Percentiles rank a stretch among this genome's conserved stretches.
Evolutionary conservation across 108 stramenopile species (phyloP).

Genomic region (Pseudonitzschia multiseries): DNA sequence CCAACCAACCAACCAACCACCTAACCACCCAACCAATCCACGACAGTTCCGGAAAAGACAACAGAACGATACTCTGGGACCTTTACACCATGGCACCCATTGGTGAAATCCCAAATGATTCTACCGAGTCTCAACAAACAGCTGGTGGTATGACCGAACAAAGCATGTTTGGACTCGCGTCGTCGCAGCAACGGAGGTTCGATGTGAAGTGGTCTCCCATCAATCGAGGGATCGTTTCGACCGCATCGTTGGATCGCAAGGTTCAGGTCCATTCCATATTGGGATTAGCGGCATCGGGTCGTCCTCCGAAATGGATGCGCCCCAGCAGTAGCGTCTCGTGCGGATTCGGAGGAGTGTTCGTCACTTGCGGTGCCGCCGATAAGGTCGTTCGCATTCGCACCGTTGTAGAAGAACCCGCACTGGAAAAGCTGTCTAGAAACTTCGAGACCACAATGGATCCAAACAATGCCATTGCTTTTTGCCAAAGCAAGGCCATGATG

Average conservation of each 20-base stretch:
- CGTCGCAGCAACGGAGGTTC: constrained; percentile 75
- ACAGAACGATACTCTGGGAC: constrained; percentile 96
- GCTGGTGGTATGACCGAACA: constrained; percentile 40
- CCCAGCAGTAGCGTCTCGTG: constrained; percentile 84
- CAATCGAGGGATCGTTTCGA: constrained; percentile 85
- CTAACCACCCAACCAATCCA: constrained; percentile 22
- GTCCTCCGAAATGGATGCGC: constrained; percentile 95
- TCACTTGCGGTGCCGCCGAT: constrained; percentile 61
- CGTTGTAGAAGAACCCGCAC: constrained; percentile 64
- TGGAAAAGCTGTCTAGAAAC: constrained; percentile 56
- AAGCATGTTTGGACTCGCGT: constrained; percentile 55
- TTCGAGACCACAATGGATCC: constrained; percentile 72
- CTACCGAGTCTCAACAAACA: constrained; percentile 10
- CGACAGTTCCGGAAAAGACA: constrained; percentile 88
- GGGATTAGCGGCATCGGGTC: constrained; percentile 65
- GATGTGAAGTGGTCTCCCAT: constrained; percentile 91
- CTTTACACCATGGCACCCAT: constrained; percentile 80
- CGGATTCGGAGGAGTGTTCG: constrained; percentile 90
- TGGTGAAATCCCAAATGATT: constrained; percentile 82
- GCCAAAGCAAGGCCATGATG: constrained; percentile 44
- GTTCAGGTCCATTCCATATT: constrained; percentile 91
- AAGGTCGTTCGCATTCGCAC: constrained; percentile 51
- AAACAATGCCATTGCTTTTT: constrained; percentile 67
- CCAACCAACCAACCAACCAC: constrained; percentile 17
- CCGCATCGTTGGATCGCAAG: constrained; percentile 94